phyloP scores from a whole-genome alignment of 495 filamentous ascomycete genomes.

The Penicillium riverlandense region DNA sequence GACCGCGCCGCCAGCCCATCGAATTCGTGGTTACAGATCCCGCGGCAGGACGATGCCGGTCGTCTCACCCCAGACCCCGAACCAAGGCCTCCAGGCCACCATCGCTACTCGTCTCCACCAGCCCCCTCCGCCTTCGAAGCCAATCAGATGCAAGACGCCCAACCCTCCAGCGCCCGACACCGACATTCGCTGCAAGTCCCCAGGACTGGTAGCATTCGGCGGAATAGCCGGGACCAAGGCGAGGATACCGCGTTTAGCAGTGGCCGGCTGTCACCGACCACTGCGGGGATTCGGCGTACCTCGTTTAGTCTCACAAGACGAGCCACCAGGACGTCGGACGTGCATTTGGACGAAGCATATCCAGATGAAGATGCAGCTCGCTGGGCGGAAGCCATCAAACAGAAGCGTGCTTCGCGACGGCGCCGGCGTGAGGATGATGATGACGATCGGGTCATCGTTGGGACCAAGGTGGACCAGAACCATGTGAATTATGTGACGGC shows the following conservation, averaged over 20 bases:
- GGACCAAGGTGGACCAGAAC: slow-evolving; percentile 94
- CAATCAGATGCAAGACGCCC: slow-evolving; percentile 33
- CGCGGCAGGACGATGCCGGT: slow-evolving; percentile 27
- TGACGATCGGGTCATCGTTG: slow-evolving; percentile 90
- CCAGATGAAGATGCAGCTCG: slow-evolving; percentile 85
- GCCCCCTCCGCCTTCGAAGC: slow-evolving; percentile 41
- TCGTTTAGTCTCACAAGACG: slow-evolving; percentile 76
- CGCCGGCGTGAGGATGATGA: slow-evolving; percentile 75
- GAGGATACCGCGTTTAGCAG: slow-evolving; percentile 62
- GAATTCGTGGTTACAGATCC: slow-evolving; percentile 23
- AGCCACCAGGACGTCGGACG: slow-evolving; percentile 77
- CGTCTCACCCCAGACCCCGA: slow-evolving; percentile 34
- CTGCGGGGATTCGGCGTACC: slow-evolving; percentile 56
- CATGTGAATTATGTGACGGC: slow-evolving; percentile 98
- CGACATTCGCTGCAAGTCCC: slow-evolving; percentile 88
- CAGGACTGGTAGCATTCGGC: slow-evolving; percentile 43
- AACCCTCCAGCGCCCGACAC: slow-evolving; percentile 55
- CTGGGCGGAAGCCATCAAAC: slow-evolving; percentile 87
- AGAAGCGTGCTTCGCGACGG: slow-evolving; percentile 77
- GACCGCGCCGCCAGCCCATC: slow-evolving; percentile 22
- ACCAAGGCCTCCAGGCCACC: slow-evolving; percentile 34
- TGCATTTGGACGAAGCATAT: slow-evolving; percentile 71
- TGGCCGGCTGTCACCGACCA: slow-evolving; percentile 81
- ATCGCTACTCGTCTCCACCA: slow-evolving; percentile 73
- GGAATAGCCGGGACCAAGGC: slow-evolving; percentile 48